These are phyloP conservation scores for Zelonia costaricensis DNA, from an alignment of 208 protist species.

Conservation along the genomic window DNA sequence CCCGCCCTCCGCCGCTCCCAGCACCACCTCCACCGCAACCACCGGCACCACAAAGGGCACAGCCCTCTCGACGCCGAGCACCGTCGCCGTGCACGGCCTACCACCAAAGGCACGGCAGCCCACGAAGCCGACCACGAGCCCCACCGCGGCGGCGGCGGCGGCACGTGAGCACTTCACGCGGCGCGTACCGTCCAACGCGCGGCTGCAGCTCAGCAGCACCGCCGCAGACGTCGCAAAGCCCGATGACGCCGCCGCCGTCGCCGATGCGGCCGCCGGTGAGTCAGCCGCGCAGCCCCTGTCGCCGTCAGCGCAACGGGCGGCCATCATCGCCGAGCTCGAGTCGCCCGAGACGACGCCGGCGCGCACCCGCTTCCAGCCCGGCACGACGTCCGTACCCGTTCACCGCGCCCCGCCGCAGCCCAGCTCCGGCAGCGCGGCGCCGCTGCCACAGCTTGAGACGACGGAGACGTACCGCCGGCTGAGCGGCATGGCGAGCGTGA, in stretches of 20 bases:
- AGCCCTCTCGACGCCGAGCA: no score
- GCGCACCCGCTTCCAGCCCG: no score
- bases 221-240: background rate
- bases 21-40: no score
- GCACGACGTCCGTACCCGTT: background rate
- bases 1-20: no score
- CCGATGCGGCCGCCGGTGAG: background rate
- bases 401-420: background rate
- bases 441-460: background rate
- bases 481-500: background rate
- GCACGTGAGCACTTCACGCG: background rate
- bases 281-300: no score
- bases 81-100: no score
- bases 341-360: background rate
- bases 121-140: background rate
- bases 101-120: background rate
- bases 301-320: no score
- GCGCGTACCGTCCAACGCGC: background rate
- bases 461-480: background rate
- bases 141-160: background rate
- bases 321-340: no score
- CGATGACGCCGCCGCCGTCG: background rate
- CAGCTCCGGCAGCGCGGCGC: no score
- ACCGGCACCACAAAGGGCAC: no score
- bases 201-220: constrained; percentile 6